These are phyloP conservation scores for Apiospora kogelbergensis DNA, from an alignment of 2,329 filamentous ascomycete species.

Conservation along the genomic window DNA sequence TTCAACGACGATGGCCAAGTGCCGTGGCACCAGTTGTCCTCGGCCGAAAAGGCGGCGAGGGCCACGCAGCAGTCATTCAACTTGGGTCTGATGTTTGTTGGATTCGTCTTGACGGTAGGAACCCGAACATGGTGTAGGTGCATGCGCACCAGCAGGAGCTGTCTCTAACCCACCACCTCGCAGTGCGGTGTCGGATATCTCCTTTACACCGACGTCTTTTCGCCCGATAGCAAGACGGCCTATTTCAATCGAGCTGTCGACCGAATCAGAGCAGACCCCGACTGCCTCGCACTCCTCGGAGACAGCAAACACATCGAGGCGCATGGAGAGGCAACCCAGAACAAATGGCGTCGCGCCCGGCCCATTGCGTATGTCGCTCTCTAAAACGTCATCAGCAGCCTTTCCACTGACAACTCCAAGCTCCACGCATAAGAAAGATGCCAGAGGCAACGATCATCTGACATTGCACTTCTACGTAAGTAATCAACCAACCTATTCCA, in stretches of 20 bases:
- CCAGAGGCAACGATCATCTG: conserved; percentile 75
- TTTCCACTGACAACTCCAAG: conserved; percentile 41
- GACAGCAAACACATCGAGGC: conserved; percentile 74
- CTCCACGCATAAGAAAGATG: conserved; percentile 68
- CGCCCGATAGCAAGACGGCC: conserved; percentile 78
- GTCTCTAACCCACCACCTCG: conserved; percentile 13
- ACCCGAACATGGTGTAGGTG: conserved; percentile 21
- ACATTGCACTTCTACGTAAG: conserved; percentile 81
- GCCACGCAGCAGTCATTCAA: conserved; percentile 92
- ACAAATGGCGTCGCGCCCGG: conserved; percentile 73
- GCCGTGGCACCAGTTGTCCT: conserved; percentile 75
- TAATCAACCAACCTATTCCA: conserved; percentile 1
- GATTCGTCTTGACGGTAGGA: conserved; percentile 71
- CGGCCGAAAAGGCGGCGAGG: conserved; percentile 75
- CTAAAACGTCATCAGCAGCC: too few species aligned
- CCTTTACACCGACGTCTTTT: conserved; percentile 80
- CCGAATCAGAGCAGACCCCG: conserved; percentile 70
- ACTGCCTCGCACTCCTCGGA: conserved; percentile 73
- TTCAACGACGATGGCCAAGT: conserved; percentile 84
- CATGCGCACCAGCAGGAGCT: not conserved
- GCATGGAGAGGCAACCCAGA: conserved; percentile 77
- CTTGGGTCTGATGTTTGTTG: conserved; percentile 73
- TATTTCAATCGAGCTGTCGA: conserved; percentile 88
- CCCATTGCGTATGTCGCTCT: conserved; percentile 52
- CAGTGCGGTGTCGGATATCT: conserved; percentile 77